A percentile compares a stretch with the other conserved stretches of the same genome.
These are phyloP conservation scores for Tetrapisispora pingtungensis DNA, from an alignment of 805 yeast species.

Conservation along the genomic window DNA sequence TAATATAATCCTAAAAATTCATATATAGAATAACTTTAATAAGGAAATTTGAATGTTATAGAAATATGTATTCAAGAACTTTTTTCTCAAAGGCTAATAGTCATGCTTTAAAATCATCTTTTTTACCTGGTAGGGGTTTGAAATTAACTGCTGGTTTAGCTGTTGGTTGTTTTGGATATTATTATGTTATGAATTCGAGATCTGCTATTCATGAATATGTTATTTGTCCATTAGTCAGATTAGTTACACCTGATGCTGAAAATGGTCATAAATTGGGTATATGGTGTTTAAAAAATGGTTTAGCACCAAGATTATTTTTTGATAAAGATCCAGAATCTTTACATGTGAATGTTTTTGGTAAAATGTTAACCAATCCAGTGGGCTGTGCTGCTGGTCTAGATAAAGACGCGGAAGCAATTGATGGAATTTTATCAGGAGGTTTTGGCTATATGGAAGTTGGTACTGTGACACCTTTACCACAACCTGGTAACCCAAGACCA, in stretches of 20 bases:
- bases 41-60: neutral
- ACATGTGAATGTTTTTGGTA: slow-evolving; percentile 56
- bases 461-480: slow-evolving; percentile 84
- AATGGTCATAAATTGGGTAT: slow-evolving; percentile 74
- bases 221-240: slow-evolving; percentile 65
- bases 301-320: slow-evolving; percentile 50
- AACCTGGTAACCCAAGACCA: slow-evolving; percentile 91
- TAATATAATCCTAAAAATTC: too few species aligned
- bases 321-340: slow-evolving; percentile 45
- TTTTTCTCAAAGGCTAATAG: slow-evolving; percentile 5
- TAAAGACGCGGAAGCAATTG: slow-evolving; percentile 87
- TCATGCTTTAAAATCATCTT: slow-evolving; percentile 10
- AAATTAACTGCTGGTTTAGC: slow-evolving; percentile 19
- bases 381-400: slow-evolving; percentile 96
- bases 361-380: slow-evolving; percentile 58
- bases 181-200: slow-evolving; percentile 63
- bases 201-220: slow-evolving; percentile 76
- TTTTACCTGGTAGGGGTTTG: slow-evolving; percentile 12
- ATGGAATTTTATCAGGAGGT: slow-evolving; percentile 65
- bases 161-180: slow-evolving; percentile 34
- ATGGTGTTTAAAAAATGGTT: slow-evolving; percentile 53
- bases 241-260: slow-evolving; percentile 65
- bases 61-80: slow-evolving; percentile 4
- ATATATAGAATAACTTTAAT: neutral
- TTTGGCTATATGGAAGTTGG: slow-evolving; percentile 90